A percentile compares a stretch with the other conserved stretches of the same genome.
These are phyloP conservation scores for Naganishia sp. DNA, from an alignment of 1,284 basidiomycete species.

Conservation along the genomic window DNA sequence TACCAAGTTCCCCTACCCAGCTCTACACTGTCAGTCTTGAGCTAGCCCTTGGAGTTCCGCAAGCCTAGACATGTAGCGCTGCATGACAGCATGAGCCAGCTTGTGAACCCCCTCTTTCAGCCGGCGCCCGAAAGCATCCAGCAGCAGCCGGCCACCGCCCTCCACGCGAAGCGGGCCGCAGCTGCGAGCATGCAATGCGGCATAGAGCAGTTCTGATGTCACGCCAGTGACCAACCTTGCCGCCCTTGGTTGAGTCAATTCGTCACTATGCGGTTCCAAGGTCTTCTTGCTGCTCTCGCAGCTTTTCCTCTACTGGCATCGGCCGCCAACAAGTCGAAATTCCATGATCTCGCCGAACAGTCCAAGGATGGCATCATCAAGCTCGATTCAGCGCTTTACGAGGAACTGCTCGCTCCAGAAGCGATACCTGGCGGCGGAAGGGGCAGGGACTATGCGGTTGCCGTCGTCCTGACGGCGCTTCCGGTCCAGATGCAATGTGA, in stretches of 20 bases:
- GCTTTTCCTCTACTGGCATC: conserved; percentile 32
- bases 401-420: conserved; percentile 60
- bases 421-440: conserved; percentile 55
- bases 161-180: no score
- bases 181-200: neutral
- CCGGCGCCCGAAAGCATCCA: neutral
- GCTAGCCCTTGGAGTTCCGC: no score
- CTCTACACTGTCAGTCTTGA: no score
- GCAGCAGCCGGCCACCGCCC: no score
- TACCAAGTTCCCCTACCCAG: no score
- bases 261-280: conserved; percentile 28
- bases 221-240: no score
- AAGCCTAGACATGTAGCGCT: no score
- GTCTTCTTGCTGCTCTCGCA: conserved; percentile 34
- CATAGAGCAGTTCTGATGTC: neutral
- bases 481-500: conserved; percentile 67
- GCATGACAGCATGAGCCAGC: no score
- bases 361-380: conserved; percentile 73
- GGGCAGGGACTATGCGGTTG: conserved; percentile 77
- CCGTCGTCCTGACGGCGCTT: conserved; percentile 82
- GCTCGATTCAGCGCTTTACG: conserved; percentile 72
- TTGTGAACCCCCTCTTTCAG: no score
- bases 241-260: no score
- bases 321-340: conserved; percentile 42
- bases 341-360: conserved; percentile 63